These are phyloP conservation scores for Cercophora scortea DNA, from an alignment of 495 filamentous ascomycete genomes.

Conservation along the genomic window DNA sequence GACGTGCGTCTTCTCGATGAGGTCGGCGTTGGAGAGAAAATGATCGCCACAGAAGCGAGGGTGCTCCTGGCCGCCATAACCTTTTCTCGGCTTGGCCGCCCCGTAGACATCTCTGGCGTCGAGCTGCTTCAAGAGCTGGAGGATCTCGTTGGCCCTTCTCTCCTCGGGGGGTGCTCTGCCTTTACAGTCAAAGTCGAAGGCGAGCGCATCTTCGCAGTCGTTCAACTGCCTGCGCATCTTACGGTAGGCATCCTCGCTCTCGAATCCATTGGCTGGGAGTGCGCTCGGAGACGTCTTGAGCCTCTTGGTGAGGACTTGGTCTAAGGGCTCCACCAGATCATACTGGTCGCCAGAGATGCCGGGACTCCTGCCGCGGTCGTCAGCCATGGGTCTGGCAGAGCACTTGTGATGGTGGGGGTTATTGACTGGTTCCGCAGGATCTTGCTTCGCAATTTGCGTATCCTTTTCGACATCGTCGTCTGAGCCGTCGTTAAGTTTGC, in stretches of 20 bases:
- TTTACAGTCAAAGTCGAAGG: slow-evolving; percentile 5
- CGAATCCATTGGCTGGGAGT: background rate
- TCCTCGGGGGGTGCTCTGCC: slow-evolving; percentile 4
- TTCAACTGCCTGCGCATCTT: slow-evolving; percentile 2
- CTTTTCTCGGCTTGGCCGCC: slow-evolving; percentile 8
- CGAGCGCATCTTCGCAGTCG: slow-evolving; percentile 2
- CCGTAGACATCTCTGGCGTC: slow-evolving; percentile 24
- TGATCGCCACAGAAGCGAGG: slow-evolving; percentile 32
- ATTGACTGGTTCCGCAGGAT: slow-evolving; percentile 6
- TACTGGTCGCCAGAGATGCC: background rate
- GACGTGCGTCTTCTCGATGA: slow-evolving; percentile 38
- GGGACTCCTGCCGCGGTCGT: slow-evolving; percentile 2
- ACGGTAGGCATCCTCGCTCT: background rate
- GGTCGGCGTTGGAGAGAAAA: slow-evolving; percentile 38
- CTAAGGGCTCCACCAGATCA: slow-evolving; percentile 2
- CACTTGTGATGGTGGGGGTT: slow-evolving; percentile 1
- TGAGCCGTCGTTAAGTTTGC: background rate
- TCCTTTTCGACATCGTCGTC: slow-evolving; percentile 5
- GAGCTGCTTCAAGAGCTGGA: slow-evolving; percentile 22
- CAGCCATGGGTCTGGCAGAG: slow-evolving; percentile 6
- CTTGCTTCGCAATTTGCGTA: slow-evolving; percentile 8
- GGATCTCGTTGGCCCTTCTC: slow-evolving; percentile 20
- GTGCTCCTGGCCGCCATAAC: slow-evolving; percentile 23
- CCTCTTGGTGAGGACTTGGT: background rate
- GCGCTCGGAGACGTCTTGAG: background rate